Evolutionary conservation across 441 rosid species (phyloP).

Genomic region (Croton laevigatus): DNA sequence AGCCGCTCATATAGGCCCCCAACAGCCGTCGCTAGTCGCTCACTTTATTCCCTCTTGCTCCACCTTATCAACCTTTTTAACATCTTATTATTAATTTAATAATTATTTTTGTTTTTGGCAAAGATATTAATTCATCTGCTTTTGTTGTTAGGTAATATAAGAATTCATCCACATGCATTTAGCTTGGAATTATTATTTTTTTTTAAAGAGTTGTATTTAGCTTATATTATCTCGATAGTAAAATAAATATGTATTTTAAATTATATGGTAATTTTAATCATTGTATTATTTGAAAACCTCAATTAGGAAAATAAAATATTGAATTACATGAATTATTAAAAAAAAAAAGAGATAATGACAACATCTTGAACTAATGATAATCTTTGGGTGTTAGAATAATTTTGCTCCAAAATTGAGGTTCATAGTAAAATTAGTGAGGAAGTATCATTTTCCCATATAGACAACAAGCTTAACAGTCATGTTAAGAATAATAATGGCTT

Average conservation of each 20-base stretch:
- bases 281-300: neutral
- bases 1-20: neutral
- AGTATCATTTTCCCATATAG: constrained; percentile 7
- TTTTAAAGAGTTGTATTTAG: too few relatives aligned
- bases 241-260: too few relatives aligned
- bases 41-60: neutral
- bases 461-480: constrained; percentile 10
- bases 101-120: too few relatives aligned
- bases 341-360: neutral
- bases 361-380: neutral
- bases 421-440: neutral
- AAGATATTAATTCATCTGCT: too few relatives aligned
- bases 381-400: neutral
- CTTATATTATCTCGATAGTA: too few relatives aligned
- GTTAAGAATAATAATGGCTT: constrained; percentile 7
- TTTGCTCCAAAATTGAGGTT: neutral
- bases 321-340: neutral
- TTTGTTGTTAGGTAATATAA: too few relatives aligned
- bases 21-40: neutral
- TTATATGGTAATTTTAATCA: too few relatives aligned
- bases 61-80: too few relatives aligned
- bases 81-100: too few relatives aligned
- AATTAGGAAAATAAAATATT: neutral
- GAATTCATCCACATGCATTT: too few relatives aligned
- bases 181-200: too few relatives aligned